A percentile compares a stretch with the other conserved stretches of the same genome.
Evolutionary conservation across 441 rosid genomes (phyloP).

Genomic region (Cnidoscolus chayamansa): DNA sequence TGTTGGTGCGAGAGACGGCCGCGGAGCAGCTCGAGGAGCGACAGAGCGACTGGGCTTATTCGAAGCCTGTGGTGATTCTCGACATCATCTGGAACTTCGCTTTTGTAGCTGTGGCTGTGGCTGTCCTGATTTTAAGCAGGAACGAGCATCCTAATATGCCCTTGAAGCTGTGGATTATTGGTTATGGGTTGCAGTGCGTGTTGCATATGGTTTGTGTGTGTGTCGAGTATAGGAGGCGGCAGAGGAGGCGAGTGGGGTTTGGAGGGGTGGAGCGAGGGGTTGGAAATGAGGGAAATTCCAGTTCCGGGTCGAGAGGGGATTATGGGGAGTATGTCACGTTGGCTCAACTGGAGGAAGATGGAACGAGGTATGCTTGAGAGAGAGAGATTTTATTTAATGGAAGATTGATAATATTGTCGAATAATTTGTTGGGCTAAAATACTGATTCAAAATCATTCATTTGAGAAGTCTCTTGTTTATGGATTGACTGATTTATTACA

Average conservation of each 20-base stretch:
- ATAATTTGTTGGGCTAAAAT: neutral
- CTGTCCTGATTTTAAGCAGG: constrained; percentile 64
- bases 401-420: neutral
- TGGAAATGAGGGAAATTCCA: constrained; percentile 37
- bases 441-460: neutral
- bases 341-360: constrained; percentile 58
- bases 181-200: constrained; percentile 77
- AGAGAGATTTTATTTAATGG: neutral
- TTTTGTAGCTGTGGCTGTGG: constrained; percentile 66
- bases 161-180: constrained; percentile 75
- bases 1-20: constrained; percentile 87
- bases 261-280: constrained; percentile 36
- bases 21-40: constrained; percentile 98
- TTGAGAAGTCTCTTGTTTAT: neutral
- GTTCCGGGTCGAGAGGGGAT: constrained; percentile 48
- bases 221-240: constrained; percentile 72
- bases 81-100: constrained; percentile 86
- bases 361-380: constrained; percentile 45
- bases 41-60: constrained; percentile 98
- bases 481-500: neutral
- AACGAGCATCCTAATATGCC: constrained; percentile 67
- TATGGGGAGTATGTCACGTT: constrained; percentile 56
- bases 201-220: constrained; percentile 83
- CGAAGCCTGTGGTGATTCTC: constrained; percentile 91
- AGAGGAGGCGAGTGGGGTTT: constrained; percentile 41